Evolutionary conservation across 73 alveolate genomes (phyloP), one percentile per base, ranked within the genome.

Genomic region (Symbiodinium pilosum): DNA sequence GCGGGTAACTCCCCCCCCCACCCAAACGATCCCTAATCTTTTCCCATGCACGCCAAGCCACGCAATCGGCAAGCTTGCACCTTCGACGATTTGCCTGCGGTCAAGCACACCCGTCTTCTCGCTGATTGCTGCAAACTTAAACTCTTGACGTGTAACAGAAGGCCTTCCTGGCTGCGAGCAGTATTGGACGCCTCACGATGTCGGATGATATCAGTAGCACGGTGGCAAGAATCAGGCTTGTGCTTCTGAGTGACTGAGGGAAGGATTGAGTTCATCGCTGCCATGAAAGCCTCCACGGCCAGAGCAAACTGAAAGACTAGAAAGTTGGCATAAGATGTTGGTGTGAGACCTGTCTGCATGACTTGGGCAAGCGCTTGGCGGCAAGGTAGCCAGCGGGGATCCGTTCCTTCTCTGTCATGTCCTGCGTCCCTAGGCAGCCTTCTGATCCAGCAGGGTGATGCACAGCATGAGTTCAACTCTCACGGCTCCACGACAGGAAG

Each of bases 31-130:
- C n/a, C n/a, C n/a, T n/a, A n/a, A n/a, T n/a, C n/a, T n/a, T n/a
- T n/a, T n/a, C n/a, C n/a, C n/a, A n/a, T n/a, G n/a, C n/a, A n/a
- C n/a, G n/a, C n/a, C n/a, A n/a, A n/a, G n/a, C n/a, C n/a, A n/a
- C 95, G 95, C 95, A 88, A 64, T 41, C 95, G 95, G 95, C 95
- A 88, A 28, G 87, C 95, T 24, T 83, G 96, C 83, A 69, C 88
- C 39, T 83, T 91, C 77, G 96, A 69, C 41, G 77, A 68, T 64
- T 91, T 91, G 43, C 96, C 94, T 87, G 94, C 40, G 26, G 12
- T 64, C 59, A 47, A 14, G 14, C 59, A 6, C 21, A 9, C 14
- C 59, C 59, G 14, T 14, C 6, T 47, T 6, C 59, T 14, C 6
- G 59, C n/a, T n/a, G n/a, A n/a, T n/a, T n/a, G n/a, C n/a, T n/a